Conservation (phyloP, 495 filamentous ascomycete species). For the Aspergillus ostianus region DNA sequence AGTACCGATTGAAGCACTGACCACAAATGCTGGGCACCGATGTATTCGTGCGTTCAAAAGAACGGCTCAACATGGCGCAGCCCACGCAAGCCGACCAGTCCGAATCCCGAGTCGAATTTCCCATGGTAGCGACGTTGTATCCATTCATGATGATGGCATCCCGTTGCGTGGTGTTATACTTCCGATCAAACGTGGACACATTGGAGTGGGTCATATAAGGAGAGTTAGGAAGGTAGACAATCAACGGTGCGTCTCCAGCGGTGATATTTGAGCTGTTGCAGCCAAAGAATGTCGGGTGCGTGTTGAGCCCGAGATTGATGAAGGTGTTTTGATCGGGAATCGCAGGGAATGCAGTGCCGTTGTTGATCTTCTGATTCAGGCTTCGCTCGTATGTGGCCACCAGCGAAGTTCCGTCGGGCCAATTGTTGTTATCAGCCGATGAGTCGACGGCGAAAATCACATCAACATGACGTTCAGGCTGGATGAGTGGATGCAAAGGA, state of each 20-base stretch:
- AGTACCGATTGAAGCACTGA: slow-evolving; percentile 76
- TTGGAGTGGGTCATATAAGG: slow-evolving; percentile 76
- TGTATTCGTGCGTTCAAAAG: slow-evolving; percentile 64
- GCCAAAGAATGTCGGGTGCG: slow-evolving; percentile 87
- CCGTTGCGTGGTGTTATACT: slow-evolving; percentile 61
- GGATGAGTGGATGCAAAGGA: slow-evolving; percentile 81
- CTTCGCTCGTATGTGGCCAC: slow-evolving; percentile 82
- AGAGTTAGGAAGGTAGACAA: slow-evolving; percentile 86
- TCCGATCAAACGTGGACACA: slow-evolving; percentile 65
- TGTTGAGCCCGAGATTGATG: slow-evolving; percentile 81
- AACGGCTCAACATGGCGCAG: slow-evolving; percentile 78
- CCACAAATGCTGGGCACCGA: slow-evolving; percentile 64
- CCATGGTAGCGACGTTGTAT: slow-evolving; percentile 78
- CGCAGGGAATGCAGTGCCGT: slow-evolving; percentile 80
- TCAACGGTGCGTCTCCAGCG: slow-evolving; percentile 55
- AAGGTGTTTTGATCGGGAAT: slow-evolving; percentile 86
- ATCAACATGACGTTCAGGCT: slow-evolving; percentile 74
- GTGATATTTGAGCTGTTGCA: slow-evolving; percentile 66
- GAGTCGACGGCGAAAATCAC: slow-evolving; percentile 91
- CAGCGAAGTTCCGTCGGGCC: slow-evolving; percentile 85
- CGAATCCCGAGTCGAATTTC: slow-evolving; percentile 68
- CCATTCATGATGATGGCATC: slow-evolving; percentile 82
- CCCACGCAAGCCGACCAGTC: slow-evolving; percentile 80
- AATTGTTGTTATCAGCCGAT: slow-evolving; percentile 74
- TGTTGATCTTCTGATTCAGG: slow-evolving; percentile 56